phyloP scores from a whole-genome alignment of 768 basidiomycete species.

The Hebeloma cylindrosporum region DNA sequence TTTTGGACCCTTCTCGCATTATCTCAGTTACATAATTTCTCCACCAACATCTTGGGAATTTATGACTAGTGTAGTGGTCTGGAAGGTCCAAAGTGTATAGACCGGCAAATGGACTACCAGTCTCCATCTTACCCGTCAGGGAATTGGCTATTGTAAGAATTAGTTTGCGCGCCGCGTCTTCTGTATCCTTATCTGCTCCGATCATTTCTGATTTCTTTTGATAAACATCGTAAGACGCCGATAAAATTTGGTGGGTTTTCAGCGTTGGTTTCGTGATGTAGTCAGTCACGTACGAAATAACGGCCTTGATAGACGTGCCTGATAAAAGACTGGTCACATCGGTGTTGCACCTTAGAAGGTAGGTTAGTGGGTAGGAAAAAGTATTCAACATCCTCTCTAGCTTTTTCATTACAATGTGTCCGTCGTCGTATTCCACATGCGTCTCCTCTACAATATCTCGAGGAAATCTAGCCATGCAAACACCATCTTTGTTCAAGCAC shows the following conservation, averaged over 20 bases:
- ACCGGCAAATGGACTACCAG: slow-evolving; percentile 37
- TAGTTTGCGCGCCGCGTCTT: slow-evolving; percentile 28
- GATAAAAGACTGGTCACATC: slow-evolving; percentile 39
- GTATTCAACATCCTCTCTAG: slow-evolving; percentile 38
- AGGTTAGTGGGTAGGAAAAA: slow-evolving; percentile 28
- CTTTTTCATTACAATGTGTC: slow-evolving; percentile 24
- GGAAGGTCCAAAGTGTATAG: slow-evolving; percentile 35
- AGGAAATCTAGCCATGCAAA: slow-evolving; percentile 32
- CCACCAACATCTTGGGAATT: slow-evolving; percentile 36
- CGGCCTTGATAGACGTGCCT: slow-evolving; percentile 40
- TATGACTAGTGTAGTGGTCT: slow-evolving; percentile 40
- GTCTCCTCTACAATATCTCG: slow-evolving; percentile 9
- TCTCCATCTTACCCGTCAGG: slow-evolving; percentile 34
- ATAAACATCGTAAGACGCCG: slow-evolving; percentile 27
- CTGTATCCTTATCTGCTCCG: slow-evolving; percentile 6
- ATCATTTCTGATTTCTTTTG: slow-evolving; percentile 25
- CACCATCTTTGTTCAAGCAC: slow-evolving; percentile 13
- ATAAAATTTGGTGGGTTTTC: slow-evolving; percentile 40
- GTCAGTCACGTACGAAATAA: slow-evolving; percentile 40
- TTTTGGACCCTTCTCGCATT: slow-evolving; percentile 16
- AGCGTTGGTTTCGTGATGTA: slow-evolving; percentile 43
- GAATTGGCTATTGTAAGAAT: slow-evolving; percentile 38
- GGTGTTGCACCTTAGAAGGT: slow-evolving; percentile 37
- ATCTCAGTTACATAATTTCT: slow-evolving; percentile 28
- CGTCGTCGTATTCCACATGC: slow-evolving; percentile 22